Base-by-base conservation (phyloP, 352 stramenopile species). In the Phytophthora hibernalis region DNA sequence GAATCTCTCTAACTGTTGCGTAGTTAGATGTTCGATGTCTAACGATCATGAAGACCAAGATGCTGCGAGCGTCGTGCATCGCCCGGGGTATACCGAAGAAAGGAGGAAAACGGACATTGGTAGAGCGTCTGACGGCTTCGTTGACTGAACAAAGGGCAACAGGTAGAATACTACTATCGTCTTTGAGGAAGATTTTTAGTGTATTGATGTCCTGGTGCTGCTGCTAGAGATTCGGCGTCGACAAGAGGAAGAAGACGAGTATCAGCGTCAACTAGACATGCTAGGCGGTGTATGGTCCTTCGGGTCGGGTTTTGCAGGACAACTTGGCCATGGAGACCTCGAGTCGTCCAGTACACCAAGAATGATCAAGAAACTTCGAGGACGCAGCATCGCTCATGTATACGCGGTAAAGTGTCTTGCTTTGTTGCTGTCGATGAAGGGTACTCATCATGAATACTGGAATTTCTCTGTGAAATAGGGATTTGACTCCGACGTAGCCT, bases 261-360 rank as follows among this genome's bases (percentile, higher is more conserved):
- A 90, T 49, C 77, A 95, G 61, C 70, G 80, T 12, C 83, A 93
- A 47, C 55, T 91, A 12, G 82, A 95, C 38, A 92, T 92, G 78
- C 70, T 95, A 35, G 87, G 87, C 15, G 87, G 87, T 15, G 80
- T 95, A 7, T 95, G 87, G 87, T 89, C 81, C 1, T 95, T 93
- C 62, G 87, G 87, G 6, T 92, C 85, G 0, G 87, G 87, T 0
- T 89, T 78, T 35, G 59, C 80, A 7, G 87, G 87, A 0, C 87
- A 95, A 44, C 68, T 95, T 13, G 87, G 87, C 1, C 87, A 95
- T 26, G 80, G 83, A 28, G 80, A 93, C 33, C 53, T 92, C 9
- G 76, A 91, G 38, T 90, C 84, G 13, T 86, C 54, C 13, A 73
- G 54, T 1, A 83, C 62, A 1, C 81, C 87, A 24, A 71, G 61